phyloP scores from a whole-genome alignment of 1,284 basidiomycete species.

The Moesziomyces globuligerus region DNA sequence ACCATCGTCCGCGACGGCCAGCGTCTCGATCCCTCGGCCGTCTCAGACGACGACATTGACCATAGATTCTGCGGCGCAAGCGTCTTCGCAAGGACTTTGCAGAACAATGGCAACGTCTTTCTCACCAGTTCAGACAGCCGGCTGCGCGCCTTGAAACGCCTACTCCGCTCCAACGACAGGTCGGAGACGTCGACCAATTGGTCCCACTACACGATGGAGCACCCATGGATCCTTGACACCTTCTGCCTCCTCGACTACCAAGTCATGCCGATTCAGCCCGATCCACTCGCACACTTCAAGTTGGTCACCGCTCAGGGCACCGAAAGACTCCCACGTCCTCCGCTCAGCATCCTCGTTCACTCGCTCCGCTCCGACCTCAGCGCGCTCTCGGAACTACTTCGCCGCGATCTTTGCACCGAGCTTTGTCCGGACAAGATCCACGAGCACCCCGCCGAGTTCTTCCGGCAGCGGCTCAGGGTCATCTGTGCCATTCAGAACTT shows the following conservation, averaged over 20 bases:
- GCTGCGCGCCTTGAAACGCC: constrained; percentile 9
- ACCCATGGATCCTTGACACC: constrained; percentile 9
- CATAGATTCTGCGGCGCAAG: constrained; percentile 12
- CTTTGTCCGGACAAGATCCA: constrained; percentile 20
- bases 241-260: constrained; percentile 37
- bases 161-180: constrained; percentile 3
- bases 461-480: constrained; percentile 22
- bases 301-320: constrained; percentile 21
- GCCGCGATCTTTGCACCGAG: constrained; percentile 26
- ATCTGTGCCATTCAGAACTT: constrained; percentile 24
- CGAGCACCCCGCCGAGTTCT: constrained; percentile 4
- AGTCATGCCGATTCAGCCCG: constrained; percentile 11
- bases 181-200: constrained; percentile 5
- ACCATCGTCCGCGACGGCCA: constrained; percentile 13
- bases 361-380: constrained; percentile 27
- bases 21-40: constrained; percentile 19
- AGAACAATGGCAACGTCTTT: constrained; percentile 10
- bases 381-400: constrained; percentile 26
- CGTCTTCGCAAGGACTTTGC: constrained; percentile 21
- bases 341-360: constrained; percentile 12
- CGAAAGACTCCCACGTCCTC: constrained; percentile 24
- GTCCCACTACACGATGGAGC: not conserved
- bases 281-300: constrained; percentile 26
- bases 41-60: constrained; percentile 16
- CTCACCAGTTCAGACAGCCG: constrained; percentile 5